Percentiles rank a stretch among this genome's conserved stretches.
These are phyloP conservation scores for Phoma sp. DNA, from an alignment of 2,329 filamentous ascomycete species.

Conservation along the genomic window DNA sequence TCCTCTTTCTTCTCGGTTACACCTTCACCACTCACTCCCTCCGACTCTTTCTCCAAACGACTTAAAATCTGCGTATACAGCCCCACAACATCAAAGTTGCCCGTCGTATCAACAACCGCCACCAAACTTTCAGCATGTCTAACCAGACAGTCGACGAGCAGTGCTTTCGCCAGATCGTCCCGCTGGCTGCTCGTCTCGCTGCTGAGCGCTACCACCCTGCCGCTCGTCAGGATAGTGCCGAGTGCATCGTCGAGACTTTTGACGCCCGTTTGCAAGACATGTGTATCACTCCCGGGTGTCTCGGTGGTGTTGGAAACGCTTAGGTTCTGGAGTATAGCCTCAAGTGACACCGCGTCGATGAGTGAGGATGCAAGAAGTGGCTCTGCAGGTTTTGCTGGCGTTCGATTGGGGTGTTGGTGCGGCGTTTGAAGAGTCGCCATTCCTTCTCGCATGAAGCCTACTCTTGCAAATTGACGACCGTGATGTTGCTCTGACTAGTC, in stretches of 20 bases:
- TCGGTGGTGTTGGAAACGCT: background rate
- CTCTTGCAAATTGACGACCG: background rate
- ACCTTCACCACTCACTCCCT: background rate
- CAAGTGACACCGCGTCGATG: background rate
- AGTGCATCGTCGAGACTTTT: slow-evolving; percentile 1
- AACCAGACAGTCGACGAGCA: slow-evolving; percentile 52
- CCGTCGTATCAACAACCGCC: slow-evolving; percentile 56
- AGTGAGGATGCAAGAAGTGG: slow-evolving; percentile 9
- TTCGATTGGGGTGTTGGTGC: background rate
- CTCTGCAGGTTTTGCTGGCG: background rate
- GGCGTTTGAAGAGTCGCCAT: background rate
- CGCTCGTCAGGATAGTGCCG: background rate
- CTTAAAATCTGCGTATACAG: slow-evolving; percentile 28
- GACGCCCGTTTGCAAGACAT: background rate
- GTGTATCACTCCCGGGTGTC: too few species aligned
- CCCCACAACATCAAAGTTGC: slow-evolving; percentile 54
- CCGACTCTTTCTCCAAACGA: background rate
- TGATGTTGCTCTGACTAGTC: background rate
- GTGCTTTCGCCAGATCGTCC: slow-evolving; percentile 21
- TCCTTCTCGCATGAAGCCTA: background rate
- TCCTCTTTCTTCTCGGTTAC: background rate
- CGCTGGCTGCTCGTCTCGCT: background rate
- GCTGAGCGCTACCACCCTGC: slow-evolving; percentile 1
- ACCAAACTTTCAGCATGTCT: slow-evolving; percentile 33
- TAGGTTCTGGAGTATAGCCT: background rate